A percentile compares a stretch with the other conserved stretches of the same genome.
Evolutionary conservation across 2,329 filamentous ascomycete species (phyloP).

Genomic region (Aureobasidium mangrovei): DNA sequence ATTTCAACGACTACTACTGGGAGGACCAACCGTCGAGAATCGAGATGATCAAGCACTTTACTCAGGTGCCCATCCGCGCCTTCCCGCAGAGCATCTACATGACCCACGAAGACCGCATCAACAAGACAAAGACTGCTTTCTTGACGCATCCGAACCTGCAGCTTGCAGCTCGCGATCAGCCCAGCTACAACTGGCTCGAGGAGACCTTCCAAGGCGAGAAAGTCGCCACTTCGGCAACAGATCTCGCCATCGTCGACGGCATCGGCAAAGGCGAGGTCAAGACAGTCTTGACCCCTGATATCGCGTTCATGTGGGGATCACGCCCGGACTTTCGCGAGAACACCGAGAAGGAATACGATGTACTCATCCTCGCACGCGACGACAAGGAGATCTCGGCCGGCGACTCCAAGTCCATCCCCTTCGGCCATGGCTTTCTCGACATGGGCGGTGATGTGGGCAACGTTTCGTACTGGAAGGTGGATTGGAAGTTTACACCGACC

Average conservation of each 20-base stretch:
- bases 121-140: slow-evolving; percentile 5
- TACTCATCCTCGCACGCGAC: slow-evolving; percentile 11
- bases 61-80: slow-evolving; percentile 1
- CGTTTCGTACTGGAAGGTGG: slow-evolving; percentile 11
- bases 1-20: slow-evolving; percentile 15
- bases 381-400: slow-evolving; percentile 6
- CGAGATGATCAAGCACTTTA: slow-evolving; percentile 9
- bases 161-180: slow-evolving; percentile 4
- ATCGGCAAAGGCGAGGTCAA: slow-evolving; percentile 8
- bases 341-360: slow-evolving; percentile 6
- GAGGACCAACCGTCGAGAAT: slow-evolving; percentile 10
- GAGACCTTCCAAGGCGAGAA: slow-evolving; percentile 9
- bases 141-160: neutral
- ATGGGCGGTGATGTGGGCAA: slow-evolving; percentile 8
- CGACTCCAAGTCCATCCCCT: slow-evolving; percentile 2
- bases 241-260: neutral
- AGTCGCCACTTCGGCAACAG: neutral
- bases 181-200: slow-evolving; percentile 4
- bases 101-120: slow-evolving; percentile 10
- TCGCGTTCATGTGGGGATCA: slow-evolving; percentile 12
- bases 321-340: slow-evolving; percentile 8
- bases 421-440: slow-evolving; percentile 8
- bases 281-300: slow-evolving; percentile 7
- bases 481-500: slow-evolving; percentile 10
- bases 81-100: slow-evolving; percentile 13